Base-by-base conservation (phyloP, 2,329 filamentous ascomycete species). In the Colletotrichum falcatum region DNA sequence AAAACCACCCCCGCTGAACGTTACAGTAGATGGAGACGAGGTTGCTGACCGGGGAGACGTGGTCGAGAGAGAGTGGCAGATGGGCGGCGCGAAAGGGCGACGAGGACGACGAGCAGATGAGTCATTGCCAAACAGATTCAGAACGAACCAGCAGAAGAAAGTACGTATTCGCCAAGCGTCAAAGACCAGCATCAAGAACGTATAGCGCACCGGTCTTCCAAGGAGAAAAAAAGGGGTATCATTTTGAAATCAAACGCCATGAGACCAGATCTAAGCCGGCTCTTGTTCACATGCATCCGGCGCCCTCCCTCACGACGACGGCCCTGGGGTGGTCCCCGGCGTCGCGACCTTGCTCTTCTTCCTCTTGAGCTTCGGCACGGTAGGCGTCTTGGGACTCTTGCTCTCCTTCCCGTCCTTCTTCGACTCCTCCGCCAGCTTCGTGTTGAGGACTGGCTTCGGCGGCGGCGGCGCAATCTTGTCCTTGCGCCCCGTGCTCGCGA, bases 401-500 rank as follows among this genome's bases (percentile, higher is more conserved):
- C 82, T 82, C 60, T 79, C 78, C 73, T 85, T 86, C 49, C 74
- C 79, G 28, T 86, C 84, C 75, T 85, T 85, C 77, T 83, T 85
- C 23, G 61, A 66, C 44, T 74, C 73, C n/a, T 81, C 79, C 9
- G 81, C 81, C 6, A 80, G 58, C 72, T 85, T 85, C 42, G 83
- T 83, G 58, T 81, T 80, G 51, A 85, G 72, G 1, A 78, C 76
- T 1, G 82, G 75, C 28, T 73, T 74, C 39, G 58, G 66, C 51
- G 48, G 68, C 68, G 61, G 71, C 48, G 72, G 60, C 37, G 73
- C 71, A 9, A 80, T 73, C 66, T 80, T 82, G 63, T 81, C 78
- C 75, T 87, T 87, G 64, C 88, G 84, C 1, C 89, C 89, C 0
- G 88, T 90, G 9, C 88, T 89, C 11, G 87, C 86, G 14, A 91